Conservation (phyloP, 176 grass and related monocot species). For the Eleusine indica region DNA sequence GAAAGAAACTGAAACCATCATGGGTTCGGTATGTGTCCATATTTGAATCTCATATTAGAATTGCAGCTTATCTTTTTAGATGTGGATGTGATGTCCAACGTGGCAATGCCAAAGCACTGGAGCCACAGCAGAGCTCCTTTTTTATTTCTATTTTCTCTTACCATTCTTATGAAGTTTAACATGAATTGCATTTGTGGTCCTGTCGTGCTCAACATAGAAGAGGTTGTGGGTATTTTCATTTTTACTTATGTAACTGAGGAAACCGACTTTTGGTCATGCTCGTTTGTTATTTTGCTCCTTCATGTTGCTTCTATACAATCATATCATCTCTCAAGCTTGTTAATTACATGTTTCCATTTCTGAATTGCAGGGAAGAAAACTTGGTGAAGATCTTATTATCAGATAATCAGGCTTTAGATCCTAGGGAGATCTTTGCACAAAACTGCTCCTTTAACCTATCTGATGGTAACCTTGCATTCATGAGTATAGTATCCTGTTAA, state of each 20-base stretch:
- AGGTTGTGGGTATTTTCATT: background rate
- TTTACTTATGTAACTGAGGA: background rate
- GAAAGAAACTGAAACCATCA: conserved; percentile 72
- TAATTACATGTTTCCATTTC: conserved; percentile 34
- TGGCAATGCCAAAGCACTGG: background rate
- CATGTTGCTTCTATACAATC: conserved; percentile 15
- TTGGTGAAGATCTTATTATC: conserved; percentile 66
- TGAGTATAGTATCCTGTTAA: background rate
- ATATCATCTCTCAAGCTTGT: conserved; percentile 17
- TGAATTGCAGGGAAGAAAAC: conserved; percentile 73
- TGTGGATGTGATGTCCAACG: conserved; percentile 22
- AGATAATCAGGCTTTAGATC: conserved; percentile 54
- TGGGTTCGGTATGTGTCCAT: conserved; percentile 73
- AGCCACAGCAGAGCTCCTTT: background rate
- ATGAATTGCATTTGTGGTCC: background rate
- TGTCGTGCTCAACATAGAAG: conserved; percentile 1
- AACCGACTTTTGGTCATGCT: background rate
- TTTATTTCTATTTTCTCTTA: background rate
- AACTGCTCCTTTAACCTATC: conserved; percentile 72
- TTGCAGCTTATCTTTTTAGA: background rate
- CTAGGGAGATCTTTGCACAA: conserved; percentile 58
- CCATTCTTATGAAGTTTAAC: background rate
- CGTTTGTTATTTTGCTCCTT: conserved; percentile 32
- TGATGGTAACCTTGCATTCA: conserved; percentile 53
- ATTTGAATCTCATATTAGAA: conserved; percentile 13